Base-by-base conservation (phyloP, 164 flowering plant genomes). In the Vitis rotundifolia region DNA sequence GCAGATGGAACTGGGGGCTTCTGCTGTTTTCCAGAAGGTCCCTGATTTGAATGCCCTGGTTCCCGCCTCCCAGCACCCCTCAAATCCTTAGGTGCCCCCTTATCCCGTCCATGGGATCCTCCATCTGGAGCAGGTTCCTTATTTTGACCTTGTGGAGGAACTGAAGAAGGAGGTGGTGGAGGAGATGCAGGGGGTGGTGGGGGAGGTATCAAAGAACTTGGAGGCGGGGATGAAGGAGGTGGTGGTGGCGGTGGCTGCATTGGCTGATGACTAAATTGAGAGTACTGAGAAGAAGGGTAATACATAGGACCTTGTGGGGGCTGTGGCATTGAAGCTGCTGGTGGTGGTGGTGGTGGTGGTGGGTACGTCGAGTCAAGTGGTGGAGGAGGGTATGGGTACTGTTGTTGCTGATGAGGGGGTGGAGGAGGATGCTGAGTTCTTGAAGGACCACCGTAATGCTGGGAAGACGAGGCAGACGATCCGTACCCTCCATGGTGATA, bases 171-270 rank as follows among this genome's bases (percentile, higher is more conserved):
- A 0, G 81, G 81, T 2, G 85, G 85, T 0, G 90, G 90, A 3
- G 89, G 84, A 14, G 83, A 74, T 13, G 92, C 87, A 22, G 86
- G 88, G 13, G 83, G 77, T 1, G 90, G 86, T 0, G 88, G 85
- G 5, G 88, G 88, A 8, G 90, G 88, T n/a, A 80, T 72, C 0
- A 86, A 73, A 44, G 89, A 75, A 51, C 76, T 71, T 2, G 86
- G 84, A 0, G 97, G 89, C 0, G 93, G 87, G 2, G 97, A 75
- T 0, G 89, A 73, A n/a, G 89, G 89, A 1, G 86, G 88, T 6
- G 80, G 86, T 3, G 86, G 78, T 0, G 87, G 78, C 14, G 78
- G 69, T 22, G 75, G 79, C 28, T 78, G 88, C 59, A 73, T 59
- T 59, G 82, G 62, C 71, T 78, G 82, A 50, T 76, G 79, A 62